Percentiles rank a stretch among this genome's conserved stretches.
These are phyloP conservation scores for Bipolaris victoriae DNA, from an alignment of 2,329 filamentous ascomycete genomes.

Conservation along the genomic window DNA sequence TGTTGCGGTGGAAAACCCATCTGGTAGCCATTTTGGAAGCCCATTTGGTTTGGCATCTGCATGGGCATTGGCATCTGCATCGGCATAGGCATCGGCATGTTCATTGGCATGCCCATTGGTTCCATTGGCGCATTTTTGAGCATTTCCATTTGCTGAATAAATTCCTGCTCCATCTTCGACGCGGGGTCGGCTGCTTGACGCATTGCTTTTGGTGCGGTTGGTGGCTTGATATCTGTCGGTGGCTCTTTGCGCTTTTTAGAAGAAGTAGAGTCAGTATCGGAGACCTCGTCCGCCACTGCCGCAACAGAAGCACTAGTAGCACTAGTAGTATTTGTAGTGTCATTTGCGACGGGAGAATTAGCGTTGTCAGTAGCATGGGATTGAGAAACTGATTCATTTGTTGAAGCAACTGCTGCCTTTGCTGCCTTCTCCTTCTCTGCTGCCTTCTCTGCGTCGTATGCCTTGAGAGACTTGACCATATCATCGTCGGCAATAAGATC, in stretches of 20 bases:
- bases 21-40: conserved; percentile 11
- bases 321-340: conserved; percentile 32
- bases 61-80: conserved; percentile 18
- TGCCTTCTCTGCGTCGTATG: conserved; percentile 66
- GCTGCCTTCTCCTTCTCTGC: conserved; percentile 47
- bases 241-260: conserved; percentile 81
- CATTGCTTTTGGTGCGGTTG: conserved; percentile 55
- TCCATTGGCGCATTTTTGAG: conserved; percentile 52
- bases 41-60: conserved; percentile 8
- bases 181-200: conserved; percentile 62
- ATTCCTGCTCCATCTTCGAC: conserved; percentile 47
- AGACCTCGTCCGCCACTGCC: conserved; percentile 41
- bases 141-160: conserved; percentile 55
- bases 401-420: conserved; percentile 34
- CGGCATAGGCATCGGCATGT: conserved; percentile 38
- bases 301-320: conserved; percentile 42
- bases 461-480: conserved; percentile 76
- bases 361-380: conserved; percentile 19
- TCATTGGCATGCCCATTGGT: conserved; percentile 23
- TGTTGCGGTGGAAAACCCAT: conserved; percentile 20
- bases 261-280: conserved; percentile 43
- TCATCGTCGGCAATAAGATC: conserved; percentile 79
- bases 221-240: conserved; percentile 66
- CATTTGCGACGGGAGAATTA: conserved; percentile 29
- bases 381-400: conserved; percentile 26